phyloP scores from a whole-genome alignment of 2,329 filamentous ascomycete genomes.

The Curvularia hawaiiensis region DNA sequence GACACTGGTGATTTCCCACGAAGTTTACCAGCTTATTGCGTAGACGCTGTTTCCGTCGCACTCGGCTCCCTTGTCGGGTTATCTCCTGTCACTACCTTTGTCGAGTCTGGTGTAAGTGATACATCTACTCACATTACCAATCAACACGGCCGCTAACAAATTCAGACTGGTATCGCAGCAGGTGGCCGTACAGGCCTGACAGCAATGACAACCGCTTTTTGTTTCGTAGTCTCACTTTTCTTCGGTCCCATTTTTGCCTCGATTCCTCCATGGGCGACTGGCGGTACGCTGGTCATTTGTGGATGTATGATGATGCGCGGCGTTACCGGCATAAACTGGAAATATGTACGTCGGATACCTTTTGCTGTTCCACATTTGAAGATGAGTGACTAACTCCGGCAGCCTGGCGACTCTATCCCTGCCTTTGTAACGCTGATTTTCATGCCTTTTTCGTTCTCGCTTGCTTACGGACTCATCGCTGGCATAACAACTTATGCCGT shows the following conservation, averaged over 20 bases:
- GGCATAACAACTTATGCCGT: constrained; percentile 77
- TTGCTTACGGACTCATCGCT: constrained; percentile 83
- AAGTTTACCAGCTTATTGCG: constrained; percentile 81
- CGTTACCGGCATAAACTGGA: constrained; percentile 85
- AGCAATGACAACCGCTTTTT: constrained; percentile 75
- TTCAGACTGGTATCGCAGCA: constrained; percentile 74
- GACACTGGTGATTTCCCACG: constrained; percentile 86
- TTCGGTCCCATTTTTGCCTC: constrained; percentile 90
- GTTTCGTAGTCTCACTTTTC: constrained; percentile 81
- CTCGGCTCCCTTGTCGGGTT: constrained; percentile 79
- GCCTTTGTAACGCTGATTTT: constrained; percentile 82
- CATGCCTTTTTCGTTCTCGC: constrained; percentile 91
- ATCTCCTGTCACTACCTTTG: constrained; percentile 83
- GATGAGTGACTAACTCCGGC: not conserved
- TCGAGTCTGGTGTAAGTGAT: constrained; percentile 73
- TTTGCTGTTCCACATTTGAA: too few relatives aligned
- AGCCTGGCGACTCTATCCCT: constrained; percentile 77
- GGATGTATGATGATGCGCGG: constrained; percentile 83
- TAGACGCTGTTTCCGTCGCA: constrained; percentile 80
- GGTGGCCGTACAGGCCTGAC: constrained; percentile 84
- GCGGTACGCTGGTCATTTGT: constrained; percentile 83
- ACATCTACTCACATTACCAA: not conserved
- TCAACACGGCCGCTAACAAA: not conserved
- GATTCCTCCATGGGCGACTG: constrained; percentile 87
- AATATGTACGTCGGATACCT: constrained; percentile 49